Percentiles rank a stretch among this genome's conserved stretches.
phyloP scores from a whole-genome alignment of 192 early-diverging fungal genomes.

The Podila clonocystis region DNA sequence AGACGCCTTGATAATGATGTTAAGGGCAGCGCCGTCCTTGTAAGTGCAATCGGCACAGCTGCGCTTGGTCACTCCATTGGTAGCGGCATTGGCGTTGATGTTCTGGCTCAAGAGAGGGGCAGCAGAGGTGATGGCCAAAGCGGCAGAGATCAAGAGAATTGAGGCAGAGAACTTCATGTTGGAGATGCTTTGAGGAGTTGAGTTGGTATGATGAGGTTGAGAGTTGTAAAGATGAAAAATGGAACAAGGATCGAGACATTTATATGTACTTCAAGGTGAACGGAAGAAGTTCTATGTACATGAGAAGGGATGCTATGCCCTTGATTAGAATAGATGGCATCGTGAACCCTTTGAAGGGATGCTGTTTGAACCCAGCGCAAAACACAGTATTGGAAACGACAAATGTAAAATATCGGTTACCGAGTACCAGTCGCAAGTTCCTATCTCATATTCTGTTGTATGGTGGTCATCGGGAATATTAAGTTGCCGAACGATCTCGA shows the following conservation, averaged over 20 bases:
- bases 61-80: constrained; percentile 2
- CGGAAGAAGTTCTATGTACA: neutral
- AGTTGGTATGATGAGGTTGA: neutral
- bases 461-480: too few relatives aligned
- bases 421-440: too few relatives aligned
- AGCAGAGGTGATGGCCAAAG: constrained; percentile 18
- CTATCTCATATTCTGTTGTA: too few relatives aligned
- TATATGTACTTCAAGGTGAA: neutral
- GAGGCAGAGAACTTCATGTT: constrained; percentile 22
- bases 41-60: constrained; percentile 17
- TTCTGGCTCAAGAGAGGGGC: neutral
- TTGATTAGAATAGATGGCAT: too few relatives aligned
- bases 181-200: neutral
- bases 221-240: neutral
- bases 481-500: too few relatives aligned
- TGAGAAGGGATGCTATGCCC: neutral
- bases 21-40: constrained; percentile 4
- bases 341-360: too few relatives aligned
- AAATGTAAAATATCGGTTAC: too few relatives aligned
- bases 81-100: neutral
- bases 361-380: too few relatives aligned
- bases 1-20: constrained; percentile 27
- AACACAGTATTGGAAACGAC: too few relatives aligned
- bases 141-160: constrained; percentile 17
- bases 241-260: neutral